phyloP scores from a whole-genome alignment of 148 eudicot genomes.

The Rhododendron williamsianum region DNA sequence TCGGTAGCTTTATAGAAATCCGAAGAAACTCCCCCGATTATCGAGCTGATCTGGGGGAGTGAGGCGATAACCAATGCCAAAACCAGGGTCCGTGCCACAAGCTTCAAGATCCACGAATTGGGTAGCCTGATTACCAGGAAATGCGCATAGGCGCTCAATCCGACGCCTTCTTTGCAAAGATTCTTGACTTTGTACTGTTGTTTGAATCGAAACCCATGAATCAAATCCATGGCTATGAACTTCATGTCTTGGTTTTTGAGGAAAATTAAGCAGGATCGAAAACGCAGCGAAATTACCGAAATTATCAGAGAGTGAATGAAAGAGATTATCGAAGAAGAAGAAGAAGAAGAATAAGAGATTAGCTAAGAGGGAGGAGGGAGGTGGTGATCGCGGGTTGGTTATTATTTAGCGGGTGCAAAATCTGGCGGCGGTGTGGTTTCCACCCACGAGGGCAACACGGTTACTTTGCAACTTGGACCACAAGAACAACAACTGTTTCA shows the following conservation, averaged over 20 bases:
- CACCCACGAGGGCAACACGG: slow-evolving; percentile 51
- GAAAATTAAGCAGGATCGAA: not conserved
- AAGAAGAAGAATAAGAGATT: not conserved
- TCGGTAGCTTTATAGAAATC: not conserved
- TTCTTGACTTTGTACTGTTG: not conserved
- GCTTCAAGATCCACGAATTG: slow-evolving; percentile 16
- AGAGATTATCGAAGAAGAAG: not conserved
- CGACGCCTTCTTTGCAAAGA: not conserved
- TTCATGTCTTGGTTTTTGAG: not conserved
- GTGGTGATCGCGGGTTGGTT: not conserved
- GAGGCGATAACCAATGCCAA: slow-evolving; percentile 30
- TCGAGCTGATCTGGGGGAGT: slow-evolving; percentile 26
- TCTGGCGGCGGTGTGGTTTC: slow-evolving; percentile 61
- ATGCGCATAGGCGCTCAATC: not conserved
- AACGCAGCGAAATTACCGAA: not conserved
- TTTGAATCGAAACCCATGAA: slow-evolving; percentile 16
- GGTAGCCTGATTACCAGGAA: slow-evolving; percentile 6
- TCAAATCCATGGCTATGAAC: slow-evolving; percentile 12
- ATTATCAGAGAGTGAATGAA: slow-evolving; percentile 2
- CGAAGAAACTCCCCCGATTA: not conserved
- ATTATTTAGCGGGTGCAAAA: slow-evolving; percentile 51
- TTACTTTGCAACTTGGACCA: slow-evolving; percentile 25
- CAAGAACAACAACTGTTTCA: slow-evolving; percentile 31
- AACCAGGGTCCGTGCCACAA: slow-evolving; percentile 31
- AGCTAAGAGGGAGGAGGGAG: not conserved